Conservation (phyloP, 441 rosid species). For the Brassica hybrid region DNA sequence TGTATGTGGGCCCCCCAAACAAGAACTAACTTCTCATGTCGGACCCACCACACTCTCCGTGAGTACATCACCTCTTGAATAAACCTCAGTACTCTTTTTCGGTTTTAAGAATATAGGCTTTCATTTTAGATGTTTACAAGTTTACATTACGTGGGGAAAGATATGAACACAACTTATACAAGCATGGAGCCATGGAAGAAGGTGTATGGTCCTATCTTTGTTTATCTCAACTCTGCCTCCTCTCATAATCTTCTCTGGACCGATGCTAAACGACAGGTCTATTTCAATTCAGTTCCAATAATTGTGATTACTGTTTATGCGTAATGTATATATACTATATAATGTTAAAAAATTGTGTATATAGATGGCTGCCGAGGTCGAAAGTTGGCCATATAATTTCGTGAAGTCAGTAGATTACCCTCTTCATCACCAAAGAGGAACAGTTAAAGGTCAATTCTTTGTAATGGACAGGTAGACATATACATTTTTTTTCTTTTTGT, state of each 20-base stretch:
- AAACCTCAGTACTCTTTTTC: not conserved
- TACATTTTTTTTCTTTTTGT: not conserved
- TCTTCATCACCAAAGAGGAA: constrained; percentile 52
- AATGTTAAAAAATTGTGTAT: not conserved
- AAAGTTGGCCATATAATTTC: constrained; percentile 68
- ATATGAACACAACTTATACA: constrained; percentile 37
- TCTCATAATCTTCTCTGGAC: constrained; percentile 48
- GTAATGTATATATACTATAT: not conserved
- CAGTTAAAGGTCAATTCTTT: constrained; percentile 53
- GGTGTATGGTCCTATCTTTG: constrained; percentile 67
- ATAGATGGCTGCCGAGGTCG: constrained; percentile 55
- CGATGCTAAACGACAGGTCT: constrained; percentile 68
- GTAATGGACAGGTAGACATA: constrained; percentile 56
- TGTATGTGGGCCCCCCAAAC: constrained; percentile 54
- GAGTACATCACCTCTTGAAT: not conserved
- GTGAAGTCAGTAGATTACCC: constrained; percentile 55
- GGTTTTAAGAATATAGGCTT: not conserved
- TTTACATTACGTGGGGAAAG: constrained; percentile 1
- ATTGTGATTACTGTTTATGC: not conserved
- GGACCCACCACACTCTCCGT: constrained; percentile 49
- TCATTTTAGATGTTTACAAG: not conserved
- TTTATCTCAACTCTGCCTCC: constrained; percentile 57
- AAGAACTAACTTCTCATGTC: constrained; percentile 55
- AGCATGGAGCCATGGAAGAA: constrained; percentile 72
- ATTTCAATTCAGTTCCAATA: not conserved